Base-by-base conservation (phyloP, 805 yeast genomes). In the Zygosaccharomyces rouxii region DNA sequence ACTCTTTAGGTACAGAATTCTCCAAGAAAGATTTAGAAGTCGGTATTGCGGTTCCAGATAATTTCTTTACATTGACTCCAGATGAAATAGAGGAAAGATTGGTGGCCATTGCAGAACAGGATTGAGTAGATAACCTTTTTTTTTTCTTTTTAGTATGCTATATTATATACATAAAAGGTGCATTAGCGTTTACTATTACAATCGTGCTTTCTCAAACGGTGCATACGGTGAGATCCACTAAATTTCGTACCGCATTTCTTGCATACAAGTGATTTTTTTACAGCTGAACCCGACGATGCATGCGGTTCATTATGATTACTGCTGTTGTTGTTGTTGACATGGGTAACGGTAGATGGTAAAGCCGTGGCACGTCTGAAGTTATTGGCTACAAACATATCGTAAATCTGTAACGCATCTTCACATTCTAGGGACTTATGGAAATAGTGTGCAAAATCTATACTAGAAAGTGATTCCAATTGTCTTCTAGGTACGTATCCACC, bases 51-150 rank as follows among this genome's bases (percentile, higher is more conserved):
- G 75, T 86, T 3, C 71, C 73, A 43, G 81, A 74, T 35, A 84
- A 84, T 43, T 92, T 92, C 73, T 78, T 83, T 54, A 74, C 80
- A 25, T 78, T 94, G 60, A 74, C 83, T 4, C 78, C 86, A 7
- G 97, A 89, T 33, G 95, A 94, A 70, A 90, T 94, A 56, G 99
- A 94, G 68, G 97, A 89, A 72, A 78, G 98, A 64, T 76, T 94
- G 64, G 86, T 89, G 28, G 80, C 97, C 21, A 89, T 94, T 66
- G 98, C 99, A 44, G 99, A 94, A 73, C 92, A 88, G 73, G 99
- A 94, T 73, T 90, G 74, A 60, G 35, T 31, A 30, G 26, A 18
- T 10, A 25, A 25, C 28, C 28, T 11, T 25, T 11, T 25, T 25
- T 25, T 25, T 25, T 25, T 25, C 13, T 25, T 25, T 25, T 25